Percentiles rank a stretch among this genome's conserved stretches.
These are phyloP conservation scores for Escovopsis sp. DNA, from an alignment of 2,329 filamentous ascomycete species.

Conservation along the genomic window DNA sequence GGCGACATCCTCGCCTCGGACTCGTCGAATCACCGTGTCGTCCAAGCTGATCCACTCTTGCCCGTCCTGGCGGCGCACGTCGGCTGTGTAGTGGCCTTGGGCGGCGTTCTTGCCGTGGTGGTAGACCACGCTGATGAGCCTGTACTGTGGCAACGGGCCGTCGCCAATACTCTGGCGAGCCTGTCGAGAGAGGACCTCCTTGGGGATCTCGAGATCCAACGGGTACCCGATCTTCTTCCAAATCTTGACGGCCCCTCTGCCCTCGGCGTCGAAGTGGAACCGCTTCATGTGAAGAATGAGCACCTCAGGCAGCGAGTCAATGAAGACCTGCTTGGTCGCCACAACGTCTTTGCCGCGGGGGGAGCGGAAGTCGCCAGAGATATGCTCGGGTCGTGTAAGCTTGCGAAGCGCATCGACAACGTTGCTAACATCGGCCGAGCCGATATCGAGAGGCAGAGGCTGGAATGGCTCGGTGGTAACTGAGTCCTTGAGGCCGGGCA, in stretches of 20 bases:
- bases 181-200: constrained; percentile 69
- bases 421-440: constrained; percentile 69
- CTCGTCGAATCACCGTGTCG: constrained; percentile 75
- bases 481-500: constrained; percentile 75
- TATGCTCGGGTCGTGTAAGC: constrained; percentile 66
- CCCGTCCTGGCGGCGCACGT: constrained; percentile 87
- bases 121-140: constrained; percentile 80
- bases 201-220: constrained; percentile 82
- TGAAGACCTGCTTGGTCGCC: constrained; percentile 88
- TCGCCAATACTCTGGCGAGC: constrained; percentile 50
- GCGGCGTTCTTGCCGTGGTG: constrained; percentile 96
- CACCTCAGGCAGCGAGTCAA: constrained; percentile 79
- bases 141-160: constrained; percentile 63
- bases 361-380: constrained; percentile 74
- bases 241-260: constrained; percentile 77
- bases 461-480: constrained; percentile 90
- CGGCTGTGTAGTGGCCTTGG: constrained; percentile 95
- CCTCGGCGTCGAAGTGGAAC: constrained; percentile 84
- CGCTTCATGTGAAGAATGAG: constrained; percentile 92
- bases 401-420: constrained; percentile 83
- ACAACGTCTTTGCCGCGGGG: constrained; percentile 59
- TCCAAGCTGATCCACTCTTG: constrained; percentile 92
- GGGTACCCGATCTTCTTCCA: constrained; percentile 98
- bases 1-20: constrained; percentile 77
- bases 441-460: constrained; percentile 87